Base-by-base conservation (phyloP, 148 eudicot species). In the Spergularia marina region DNA sequence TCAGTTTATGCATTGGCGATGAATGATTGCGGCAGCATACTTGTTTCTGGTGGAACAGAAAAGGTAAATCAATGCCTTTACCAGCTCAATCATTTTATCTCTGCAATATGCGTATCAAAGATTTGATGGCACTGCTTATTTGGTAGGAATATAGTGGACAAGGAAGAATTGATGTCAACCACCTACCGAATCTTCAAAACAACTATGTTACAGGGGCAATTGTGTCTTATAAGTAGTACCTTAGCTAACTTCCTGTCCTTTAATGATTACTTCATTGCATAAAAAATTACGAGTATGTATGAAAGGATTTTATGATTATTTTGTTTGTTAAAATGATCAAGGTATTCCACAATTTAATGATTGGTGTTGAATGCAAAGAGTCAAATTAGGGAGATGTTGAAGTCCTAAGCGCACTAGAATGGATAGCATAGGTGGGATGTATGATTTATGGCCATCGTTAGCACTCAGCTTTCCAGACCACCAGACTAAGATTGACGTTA, bases 41-140 rank as follows among this genome's bases (percentile, higher is more conserved):
- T 95, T 85, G 98, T 95, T 74, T 95, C 98, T 81, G 98, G 98
- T 79, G 98, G 98, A 82, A 95, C 96, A 54, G 98, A 95, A 83
- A 95, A 92, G 96, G 98, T 95, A 88, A 44, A 34, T 23, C 61
- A 18, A 25, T 80, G 49, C n/a, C 70, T 63, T 20, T 34, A 63
- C 13, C 44, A 17, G 25, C 57, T 55, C 56, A 7, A 65, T 55
- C 70, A 56, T 67, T n/a, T 75, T 64, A 70, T 34, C 62, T 44
- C 20, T 61, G 59, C 74, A 53, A 52, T 53, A 25, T 51, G 23
- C 17, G 4, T 40, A 23, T 21, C 34, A 39, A 10, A 15, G 10
- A 15, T 11, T 47, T 0, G 69, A n/a, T 67, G 13, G 54, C 54
- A 51, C 59, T 12, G 21, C 53, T 21, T 70, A 65, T 17, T 9